These are phyloP conservation scores for Phytophthora nicotianae DNA, from an alignment of 352 stramenopile species.

Conservation along the genomic window DNA sequence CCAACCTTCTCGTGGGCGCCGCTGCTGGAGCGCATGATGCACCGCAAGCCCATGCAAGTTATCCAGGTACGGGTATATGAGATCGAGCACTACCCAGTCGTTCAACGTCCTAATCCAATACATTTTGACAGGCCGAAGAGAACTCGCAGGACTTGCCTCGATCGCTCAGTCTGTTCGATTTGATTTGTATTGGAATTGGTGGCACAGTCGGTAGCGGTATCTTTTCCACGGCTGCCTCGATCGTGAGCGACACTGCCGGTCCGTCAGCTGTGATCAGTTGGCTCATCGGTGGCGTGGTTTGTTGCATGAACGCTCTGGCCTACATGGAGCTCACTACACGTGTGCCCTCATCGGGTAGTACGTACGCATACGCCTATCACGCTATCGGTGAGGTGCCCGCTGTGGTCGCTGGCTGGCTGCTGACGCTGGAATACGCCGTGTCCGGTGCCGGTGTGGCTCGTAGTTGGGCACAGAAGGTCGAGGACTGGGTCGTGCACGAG, in stretches of 20 bases:
- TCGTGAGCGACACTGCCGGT: conserved; percentile 76
- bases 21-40: conserved; percentile 41
- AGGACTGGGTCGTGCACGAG: conserved; percentile 49
- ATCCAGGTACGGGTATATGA: conserved; percentile 28
- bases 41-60: conserved; percentile 54
- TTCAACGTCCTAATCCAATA: neutral
- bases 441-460: conserved; percentile 83
- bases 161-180: conserved; percentile 70
- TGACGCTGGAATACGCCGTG: conserved; percentile 90
- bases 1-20: conserved; percentile 10
- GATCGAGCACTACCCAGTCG: neutral
- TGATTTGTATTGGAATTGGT: conserved; percentile 85
- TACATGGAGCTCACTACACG: conserved; percentile 85
- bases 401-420: conserved; percentile 71
- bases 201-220: conserved; percentile 65
- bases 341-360: conserved; percentile 82
- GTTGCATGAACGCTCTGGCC: conserved; percentile 70
- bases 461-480: conserved; percentile 89
- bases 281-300: conserved; percentile 72
- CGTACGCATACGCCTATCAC: conserved; percentile 91
- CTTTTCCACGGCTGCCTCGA: conserved; percentile 52
- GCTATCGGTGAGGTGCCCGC: conserved; percentile 88
- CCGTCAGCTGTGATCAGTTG: conserved; percentile 77
- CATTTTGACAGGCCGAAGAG: conserved; percentile 37
- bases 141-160: conserved; percentile 45